Conservation (phyloP, 2,329 filamentous ascomycete genomes). For the Coniochaeta sp. region DNA sequence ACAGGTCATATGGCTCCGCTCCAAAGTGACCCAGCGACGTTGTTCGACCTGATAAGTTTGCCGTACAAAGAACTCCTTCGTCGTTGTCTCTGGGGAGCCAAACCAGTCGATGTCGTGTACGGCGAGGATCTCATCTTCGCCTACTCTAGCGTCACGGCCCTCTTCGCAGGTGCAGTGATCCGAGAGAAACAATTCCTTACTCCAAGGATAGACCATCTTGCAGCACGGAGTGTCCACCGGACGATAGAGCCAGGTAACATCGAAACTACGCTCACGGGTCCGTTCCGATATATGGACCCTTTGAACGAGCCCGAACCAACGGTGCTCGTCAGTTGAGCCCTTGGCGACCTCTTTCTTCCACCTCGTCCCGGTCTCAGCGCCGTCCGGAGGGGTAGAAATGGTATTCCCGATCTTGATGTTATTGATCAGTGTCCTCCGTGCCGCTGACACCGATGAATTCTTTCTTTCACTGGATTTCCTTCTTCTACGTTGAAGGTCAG, state of each 20-base stretch:
- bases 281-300: constrained; percentile 30
- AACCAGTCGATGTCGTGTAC: constrained; percentile 54
- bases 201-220: constrained; percentile 58
- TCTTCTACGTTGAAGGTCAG: not conserved
- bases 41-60: constrained; percentile 58
- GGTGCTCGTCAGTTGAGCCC: constrained; percentile 34
- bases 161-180: constrained; percentile 66
- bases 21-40: constrained; percentile 54
- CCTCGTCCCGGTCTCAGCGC: constrained; percentile 35
- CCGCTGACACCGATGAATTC: constrained; percentile 6
- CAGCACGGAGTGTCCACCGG: constrained; percentile 65
- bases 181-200: constrained; percentile 69
- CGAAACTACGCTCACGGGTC: constrained; percentile 36
- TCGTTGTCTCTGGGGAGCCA: constrained; percentile 32
- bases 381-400: constrained; percentile 39
- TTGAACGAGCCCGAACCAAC: constrained; percentile 69
- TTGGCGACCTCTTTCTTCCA: constrained; percentile 48
- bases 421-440: constrained; percentile 15
- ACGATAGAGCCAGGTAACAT: constrained; percentile 68
- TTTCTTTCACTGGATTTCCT: not conserved
- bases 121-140: constrained; percentile 46
- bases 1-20: constrained; percentile 48
- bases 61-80: constrained; percentile 57
- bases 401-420: constrained; percentile 37
- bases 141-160: constrained; percentile 29